phyloP scores from a whole-genome alignment of 257 asterid species.

The Capsicum baccatum region DNA sequence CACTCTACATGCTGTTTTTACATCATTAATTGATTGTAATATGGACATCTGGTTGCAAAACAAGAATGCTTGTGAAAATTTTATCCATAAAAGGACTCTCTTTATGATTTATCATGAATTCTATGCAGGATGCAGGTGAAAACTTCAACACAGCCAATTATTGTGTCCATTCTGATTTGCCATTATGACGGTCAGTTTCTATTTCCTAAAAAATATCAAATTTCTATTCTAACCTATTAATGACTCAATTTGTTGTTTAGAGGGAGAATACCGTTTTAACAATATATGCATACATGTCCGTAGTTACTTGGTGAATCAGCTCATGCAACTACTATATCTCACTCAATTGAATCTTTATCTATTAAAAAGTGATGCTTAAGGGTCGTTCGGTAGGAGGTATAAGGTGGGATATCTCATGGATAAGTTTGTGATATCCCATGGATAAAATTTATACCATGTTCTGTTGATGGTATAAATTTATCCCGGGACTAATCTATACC shows the following conservation, averaged over 20 bases:
- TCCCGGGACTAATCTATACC: no score
- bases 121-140: slow-evolving; percentile 96
- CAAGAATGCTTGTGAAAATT: background rate
- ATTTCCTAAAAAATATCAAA: background rate
- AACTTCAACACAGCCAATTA: slow-evolving; percentile 80
- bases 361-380: background rate
- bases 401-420: no score
- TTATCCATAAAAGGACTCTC: background rate
- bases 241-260: background rate
- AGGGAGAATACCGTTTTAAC: background rate
- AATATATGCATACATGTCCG: background rate
- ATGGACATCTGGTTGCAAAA: background rate
- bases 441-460: no score
- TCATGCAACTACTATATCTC: background rate
- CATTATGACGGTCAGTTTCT: slow-evolving; percentile 81
- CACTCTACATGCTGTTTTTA: background rate
- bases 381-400: no score
- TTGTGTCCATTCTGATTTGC: slow-evolving; percentile 83
- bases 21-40: slow-evolving; percentile 12
- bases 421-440: no score
- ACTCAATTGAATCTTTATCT: slow-evolving; percentile 11
- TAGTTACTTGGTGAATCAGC: background rate
- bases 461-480: no score
- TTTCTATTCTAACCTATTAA: background rate
- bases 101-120: background rate